These are phyloP conservation scores for Debaryomycetaceae sp. DNA, from an alignment of 1,139 yeast species.

Conservation along the genomic window DNA sequence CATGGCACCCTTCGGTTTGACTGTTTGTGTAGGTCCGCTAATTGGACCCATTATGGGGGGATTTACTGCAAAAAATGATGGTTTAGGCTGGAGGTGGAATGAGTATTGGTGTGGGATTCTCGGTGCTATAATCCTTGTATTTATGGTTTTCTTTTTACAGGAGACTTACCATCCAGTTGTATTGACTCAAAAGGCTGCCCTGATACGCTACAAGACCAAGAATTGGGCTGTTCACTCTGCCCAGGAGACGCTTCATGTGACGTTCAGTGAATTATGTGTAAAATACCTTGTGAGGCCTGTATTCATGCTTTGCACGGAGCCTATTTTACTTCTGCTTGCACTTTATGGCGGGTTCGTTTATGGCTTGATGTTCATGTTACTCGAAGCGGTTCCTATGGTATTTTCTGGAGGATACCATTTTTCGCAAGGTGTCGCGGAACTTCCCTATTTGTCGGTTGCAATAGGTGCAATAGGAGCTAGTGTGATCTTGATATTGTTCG, in stretches of 20 bases:
- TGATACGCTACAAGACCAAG: conserved; percentile 44
- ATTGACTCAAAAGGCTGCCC: conserved; percentile 51
- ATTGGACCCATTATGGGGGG: conserved; percentile 60
- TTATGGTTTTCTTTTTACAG: conserved; percentile 24
- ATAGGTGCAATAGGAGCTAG: conserved; percentile 61
- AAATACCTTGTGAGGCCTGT: conserved; percentile 67
- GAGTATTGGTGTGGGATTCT: conserved; percentile 47
- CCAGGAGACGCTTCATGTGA: conserved; percentile 62
- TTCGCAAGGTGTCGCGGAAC: conserved; percentile 45
- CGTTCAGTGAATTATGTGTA: conserved; percentile 56
- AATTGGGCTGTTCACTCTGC: conserved; percentile 80
- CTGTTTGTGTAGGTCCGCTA: conserved; percentile 73
- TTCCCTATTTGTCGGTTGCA: conserved; percentile 53
- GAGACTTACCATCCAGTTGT: conserved; percentile 47
- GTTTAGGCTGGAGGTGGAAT: conserved; percentile 52
- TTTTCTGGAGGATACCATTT: conserved; percentile 58
- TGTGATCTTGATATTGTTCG: conserved; percentile 17
- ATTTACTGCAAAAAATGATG: conserved; percentile 17
- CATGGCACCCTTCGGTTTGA: conserved; percentile 56
- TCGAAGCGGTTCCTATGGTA: conserved; percentile 72
- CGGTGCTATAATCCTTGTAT: conserved; percentile 26
- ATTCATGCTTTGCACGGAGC: conserved; percentile 60
- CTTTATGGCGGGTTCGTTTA: conserved; percentile 74
- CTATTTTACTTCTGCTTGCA: conserved; percentile 59
- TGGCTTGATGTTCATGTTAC: conserved; percentile 67